Conservation (phyloP, 2,329 filamentous ascomycete genomes). For the Exophiala calicioides region DNA sequence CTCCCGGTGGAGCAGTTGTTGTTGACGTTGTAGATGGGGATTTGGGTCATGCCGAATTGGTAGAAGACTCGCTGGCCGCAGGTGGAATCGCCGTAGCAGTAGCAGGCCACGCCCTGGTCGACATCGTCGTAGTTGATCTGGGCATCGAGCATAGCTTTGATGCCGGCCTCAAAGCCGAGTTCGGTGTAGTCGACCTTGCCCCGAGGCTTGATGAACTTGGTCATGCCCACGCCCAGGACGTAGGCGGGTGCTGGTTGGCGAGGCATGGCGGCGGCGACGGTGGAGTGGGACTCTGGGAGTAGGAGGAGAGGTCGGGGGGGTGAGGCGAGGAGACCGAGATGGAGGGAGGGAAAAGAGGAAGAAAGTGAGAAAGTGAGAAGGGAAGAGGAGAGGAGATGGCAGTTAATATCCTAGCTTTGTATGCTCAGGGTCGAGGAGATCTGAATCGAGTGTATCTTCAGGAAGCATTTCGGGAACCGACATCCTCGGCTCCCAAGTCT, state of each 20-base stretch:
- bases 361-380: constrained; percentile 3
- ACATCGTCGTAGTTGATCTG: constrained; percentile 97
- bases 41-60: constrained; percentile 95
- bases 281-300: not conserved
- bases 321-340: not conserved
- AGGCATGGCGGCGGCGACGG: constrained; percentile 47
- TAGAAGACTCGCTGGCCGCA: constrained; percentile 97
- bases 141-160: constrained; percentile 60
- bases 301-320: not conserved
- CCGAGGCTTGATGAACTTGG: constrained; percentile 76
- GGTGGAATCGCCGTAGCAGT: constrained; percentile 94
- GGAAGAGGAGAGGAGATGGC: too few relatives aligned
- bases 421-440: not conserved
- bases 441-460: not conserved
- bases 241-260: constrained; percentile 65
- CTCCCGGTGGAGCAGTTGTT: constrained; percentile 98
- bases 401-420: not conserved
- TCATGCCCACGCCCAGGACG: constrained; percentile 97
- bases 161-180: constrained; percentile 37
- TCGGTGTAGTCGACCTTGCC: constrained; percentile 37
- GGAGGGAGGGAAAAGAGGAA: not conserved
- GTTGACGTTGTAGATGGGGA: constrained; percentile 97
- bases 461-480: not conserved
- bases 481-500: constrained; percentile 6
- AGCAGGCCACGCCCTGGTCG: constrained; percentile 93